Conservation (phyloP, 176 grass and related monocot genomes). For the Zizania latifolia region DNA sequence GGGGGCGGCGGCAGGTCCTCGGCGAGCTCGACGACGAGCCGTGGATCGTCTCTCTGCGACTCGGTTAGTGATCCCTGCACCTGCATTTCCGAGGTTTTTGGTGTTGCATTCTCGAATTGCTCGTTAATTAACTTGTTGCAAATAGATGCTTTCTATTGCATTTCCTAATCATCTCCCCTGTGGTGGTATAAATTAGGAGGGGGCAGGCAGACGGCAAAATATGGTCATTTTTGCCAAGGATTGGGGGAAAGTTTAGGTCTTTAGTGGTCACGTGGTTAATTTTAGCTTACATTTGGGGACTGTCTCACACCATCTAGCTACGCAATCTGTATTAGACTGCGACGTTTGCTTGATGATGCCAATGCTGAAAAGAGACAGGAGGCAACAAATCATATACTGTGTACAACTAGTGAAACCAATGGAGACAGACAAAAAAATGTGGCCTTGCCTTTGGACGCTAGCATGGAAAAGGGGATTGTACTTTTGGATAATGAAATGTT, state of each 20-base stretch:
- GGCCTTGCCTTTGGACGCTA: not conserved
- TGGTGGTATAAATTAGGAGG: too few species aligned
- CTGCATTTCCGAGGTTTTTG: not conserved
- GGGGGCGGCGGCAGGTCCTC: constrained; percentile 11
- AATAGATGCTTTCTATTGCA: too few species aligned
- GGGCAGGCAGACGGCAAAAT: not conserved
- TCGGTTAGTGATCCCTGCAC: constrained; percentile 11
- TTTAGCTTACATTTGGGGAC: not conserved
- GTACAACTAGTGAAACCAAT: not conserved
- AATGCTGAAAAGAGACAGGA: not conserved
- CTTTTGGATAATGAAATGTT: not conserved
- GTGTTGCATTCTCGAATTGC: not conserved
- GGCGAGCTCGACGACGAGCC: constrained; percentile 21
- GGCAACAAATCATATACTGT: not conserved
- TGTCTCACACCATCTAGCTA: not conserved
- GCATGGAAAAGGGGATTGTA: not conserved
- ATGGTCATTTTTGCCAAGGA: not conserved
- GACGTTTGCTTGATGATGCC: not conserved
- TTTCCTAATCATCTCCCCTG: not conserved
- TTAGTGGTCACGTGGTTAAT: not conserved
- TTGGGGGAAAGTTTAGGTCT: not conserved
- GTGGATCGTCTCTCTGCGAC: constrained; percentile 25
- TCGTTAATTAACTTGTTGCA: too few species aligned
- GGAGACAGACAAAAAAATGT: not conserved
- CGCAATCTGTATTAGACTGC: too few species aligned